phyloP scores from a whole-genome alignment of 2,329 filamentous ascomycete species.

The Pseudocercospora eumusae region DNA sequence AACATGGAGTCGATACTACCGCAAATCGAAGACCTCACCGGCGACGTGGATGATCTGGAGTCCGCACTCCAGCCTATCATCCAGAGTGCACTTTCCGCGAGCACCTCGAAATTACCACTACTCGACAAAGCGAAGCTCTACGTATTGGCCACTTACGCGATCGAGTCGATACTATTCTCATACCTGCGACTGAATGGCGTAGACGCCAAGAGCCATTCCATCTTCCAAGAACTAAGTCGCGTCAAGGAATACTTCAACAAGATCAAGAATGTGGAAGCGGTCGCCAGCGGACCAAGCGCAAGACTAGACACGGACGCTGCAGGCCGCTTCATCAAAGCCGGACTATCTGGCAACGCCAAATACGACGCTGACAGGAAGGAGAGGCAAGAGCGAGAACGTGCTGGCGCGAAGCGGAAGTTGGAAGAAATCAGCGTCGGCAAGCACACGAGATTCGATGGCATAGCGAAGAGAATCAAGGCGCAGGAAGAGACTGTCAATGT shows the following conservation, averaged over 20 bases:
- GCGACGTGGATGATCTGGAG: slow-evolving; percentile 75
- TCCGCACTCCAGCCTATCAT: slow-evolving; percentile 73
- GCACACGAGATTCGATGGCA: slow-evolving; percentile 40
- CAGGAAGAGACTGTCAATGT: slow-evolving; percentile 27
- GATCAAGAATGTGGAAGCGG: slow-evolving; percentile 71
- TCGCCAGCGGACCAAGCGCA: slow-evolving; percentile 48
- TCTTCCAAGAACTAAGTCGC: slow-evolving; percentile 82
- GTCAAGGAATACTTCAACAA: slow-evolving; percentile 92
- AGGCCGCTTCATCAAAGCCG: slow-evolving; percentile 77
- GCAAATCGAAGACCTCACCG: slow-evolving; percentile 69
- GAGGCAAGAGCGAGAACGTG: slow-evolving; percentile 41
- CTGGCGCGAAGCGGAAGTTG: slow-evolving; percentile 41
- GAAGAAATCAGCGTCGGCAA: slow-evolving; percentile 39
- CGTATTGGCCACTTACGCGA: slow-evolving; percentile 80
- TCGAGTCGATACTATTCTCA: slow-evolving; percentile 87
- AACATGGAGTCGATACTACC: slow-evolving; percentile 61
- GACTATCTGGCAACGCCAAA: slow-evolving; percentile 59
- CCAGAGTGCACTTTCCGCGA: slow-evolving; percentile 62
- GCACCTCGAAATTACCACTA: slow-evolving; percentile 78
- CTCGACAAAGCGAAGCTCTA: slow-evolving; percentile 94
- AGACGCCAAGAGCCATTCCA: slow-evolving; percentile 78
- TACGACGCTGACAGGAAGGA: slow-evolving; percentile 47
- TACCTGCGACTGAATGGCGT: slow-evolving; percentile 76
- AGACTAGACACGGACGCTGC: slow-evolving; percentile 74
- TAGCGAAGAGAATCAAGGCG: slow-evolving; percentile 39